Evolutionary conservation across 768 basidiomycete genomes (phyloP), one percentile per base, ranked within the genome.

Genomic region (Inosperma sp.): DNA sequence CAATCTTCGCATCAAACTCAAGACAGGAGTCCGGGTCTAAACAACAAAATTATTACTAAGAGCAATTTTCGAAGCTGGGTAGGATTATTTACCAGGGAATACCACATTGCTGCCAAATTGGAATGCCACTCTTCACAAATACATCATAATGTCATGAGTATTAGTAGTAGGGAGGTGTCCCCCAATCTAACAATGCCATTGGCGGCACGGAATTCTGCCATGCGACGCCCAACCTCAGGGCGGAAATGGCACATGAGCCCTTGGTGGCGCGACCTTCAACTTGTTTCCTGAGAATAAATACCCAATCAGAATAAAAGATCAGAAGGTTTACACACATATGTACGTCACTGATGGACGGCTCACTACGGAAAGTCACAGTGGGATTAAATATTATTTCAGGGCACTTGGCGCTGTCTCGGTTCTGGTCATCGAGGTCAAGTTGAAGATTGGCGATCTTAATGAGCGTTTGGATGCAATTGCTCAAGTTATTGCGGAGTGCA

Each of bases 201-300:
- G 47, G 73, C 69, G 44, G 77, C 77, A 49, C 88, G 78, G 79
- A 83, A 97, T 14, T 79, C 73, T 3, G 80, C 80, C 53, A 98
- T 91, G 48, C 94, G 88, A 46, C 77, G 74, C 71, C 97, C 95
- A 34, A 98, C 93, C 62, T 93, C 84, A 2, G 94, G 95, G 56
- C 93, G 83, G 86, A 96, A 98, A 70, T 96, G 90, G 52, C 91
- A 85, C 88, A 98, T 93, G 53, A 97, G 82, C 44, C 93, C 95
- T 66, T 97, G 95, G 97, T 97, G 12, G 94, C 97, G 55, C 92
- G 88, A 10, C 93, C 93, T 69, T 95, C 93, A 17, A 97, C 77
- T 83, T 96, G 93, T 81, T 95, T 96, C 2, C 90, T 92, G 21
- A 44, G 1, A 31, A 23, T 3, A 34, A n/a, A 48, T 50, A 17